Evolutionary conservation across 306 rosid genomes (phyloP).

Genomic region (Pueraria montana): DNA sequence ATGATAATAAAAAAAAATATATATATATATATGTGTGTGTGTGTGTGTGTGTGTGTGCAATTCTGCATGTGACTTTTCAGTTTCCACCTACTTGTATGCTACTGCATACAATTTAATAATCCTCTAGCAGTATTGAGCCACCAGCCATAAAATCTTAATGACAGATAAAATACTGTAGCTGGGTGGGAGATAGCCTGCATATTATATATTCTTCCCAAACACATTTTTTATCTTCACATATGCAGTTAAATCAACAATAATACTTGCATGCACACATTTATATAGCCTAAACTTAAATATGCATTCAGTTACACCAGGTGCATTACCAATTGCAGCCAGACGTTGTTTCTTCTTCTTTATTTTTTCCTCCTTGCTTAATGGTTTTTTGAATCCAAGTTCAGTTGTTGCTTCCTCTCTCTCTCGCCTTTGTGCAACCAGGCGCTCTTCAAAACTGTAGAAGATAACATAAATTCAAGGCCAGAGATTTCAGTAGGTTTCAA

Average conservation of each 20-base stretch:
- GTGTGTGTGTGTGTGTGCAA: not conserved
- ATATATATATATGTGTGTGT: too few relatives aligned
- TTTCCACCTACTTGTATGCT: constrained; percentile 20
- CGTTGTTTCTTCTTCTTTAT: constrained; percentile 89
- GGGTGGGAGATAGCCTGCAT: constrained; percentile 5
- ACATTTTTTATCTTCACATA: not conserved
- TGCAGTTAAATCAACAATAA: constrained; percentile 21
- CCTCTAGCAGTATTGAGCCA: not conserved
- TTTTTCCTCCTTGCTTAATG: constrained; percentile 92
- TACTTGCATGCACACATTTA: constrained; percentile 28
- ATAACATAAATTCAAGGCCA: constrained; percentile 37
- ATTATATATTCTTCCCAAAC: constrained; percentile 7
- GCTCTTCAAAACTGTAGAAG: constrained; percentile 91
- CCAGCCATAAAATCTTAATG: not conserved
- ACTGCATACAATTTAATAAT: not conserved
- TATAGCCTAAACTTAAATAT: constrained; percentile 27
- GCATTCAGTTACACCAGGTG: constrained; percentile 42
- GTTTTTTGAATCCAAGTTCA: constrained; percentile 93
- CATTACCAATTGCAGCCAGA: constrained; percentile 96
- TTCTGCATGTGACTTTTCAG: constrained; percentile 3
- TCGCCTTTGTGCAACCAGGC: constrained; percentile 88
- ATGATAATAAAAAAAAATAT: not conserved
- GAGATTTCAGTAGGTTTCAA: constrained; percentile 28
- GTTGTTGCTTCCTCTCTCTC: constrained; percentile 78
- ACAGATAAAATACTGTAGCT: constrained; percentile 1